These are phyloP conservation scores for Ammopiptanthus mongolicus DNA, from an alignment of 306 rosid genomes.

Conservation along the genomic window DNA sequence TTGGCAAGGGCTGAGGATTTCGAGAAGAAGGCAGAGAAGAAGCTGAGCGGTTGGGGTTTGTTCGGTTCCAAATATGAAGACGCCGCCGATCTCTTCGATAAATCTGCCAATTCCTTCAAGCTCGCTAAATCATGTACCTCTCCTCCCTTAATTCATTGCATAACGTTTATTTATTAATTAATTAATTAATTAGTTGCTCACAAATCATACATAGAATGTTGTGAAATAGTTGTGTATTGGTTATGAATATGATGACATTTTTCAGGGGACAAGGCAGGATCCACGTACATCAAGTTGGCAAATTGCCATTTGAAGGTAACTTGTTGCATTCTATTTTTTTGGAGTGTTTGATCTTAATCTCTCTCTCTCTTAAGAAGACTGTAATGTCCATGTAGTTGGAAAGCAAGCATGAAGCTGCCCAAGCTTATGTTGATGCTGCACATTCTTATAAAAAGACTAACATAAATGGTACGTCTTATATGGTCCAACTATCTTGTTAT, in stretches of 20 bases:
- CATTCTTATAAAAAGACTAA: conserved; percentile 78
- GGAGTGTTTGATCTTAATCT: no score
- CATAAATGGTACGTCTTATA: conserved; percentile 44
- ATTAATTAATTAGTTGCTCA: no score
- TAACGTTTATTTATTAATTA: no score
- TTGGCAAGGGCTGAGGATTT: conserved; percentile 65
- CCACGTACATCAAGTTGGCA: conserved; percentile 71
- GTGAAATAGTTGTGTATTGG: conserved; percentile 1
- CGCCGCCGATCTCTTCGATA: conserved; percentile 89
- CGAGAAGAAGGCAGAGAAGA: conserved; percentile 80
- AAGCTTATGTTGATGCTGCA: conserved; percentile 86
- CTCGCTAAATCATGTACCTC: conserved; percentile 77
- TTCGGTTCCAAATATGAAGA: conserved; percentile 82
- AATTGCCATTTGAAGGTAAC: conserved; percentile 82
- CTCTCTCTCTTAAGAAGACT: background rate
- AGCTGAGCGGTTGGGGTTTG: conserved; percentile 78
- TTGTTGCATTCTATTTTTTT: background rate
- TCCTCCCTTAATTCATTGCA: background rate
- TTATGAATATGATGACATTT: conserved; percentile 20
- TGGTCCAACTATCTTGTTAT: no score
- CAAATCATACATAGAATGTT: background rate
- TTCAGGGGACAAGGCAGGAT: conserved; percentile 92
- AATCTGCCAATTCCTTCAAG: conserved; percentile 80
- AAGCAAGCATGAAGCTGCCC: conserved; percentile 94
- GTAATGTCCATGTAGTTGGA: conserved; percentile 45